Percentiles rank a stretch among this genome's conserved stretches.
Conservation (phyloP, 1,284 basidiomycete species). For the Trichosporon faecale region DNA sequence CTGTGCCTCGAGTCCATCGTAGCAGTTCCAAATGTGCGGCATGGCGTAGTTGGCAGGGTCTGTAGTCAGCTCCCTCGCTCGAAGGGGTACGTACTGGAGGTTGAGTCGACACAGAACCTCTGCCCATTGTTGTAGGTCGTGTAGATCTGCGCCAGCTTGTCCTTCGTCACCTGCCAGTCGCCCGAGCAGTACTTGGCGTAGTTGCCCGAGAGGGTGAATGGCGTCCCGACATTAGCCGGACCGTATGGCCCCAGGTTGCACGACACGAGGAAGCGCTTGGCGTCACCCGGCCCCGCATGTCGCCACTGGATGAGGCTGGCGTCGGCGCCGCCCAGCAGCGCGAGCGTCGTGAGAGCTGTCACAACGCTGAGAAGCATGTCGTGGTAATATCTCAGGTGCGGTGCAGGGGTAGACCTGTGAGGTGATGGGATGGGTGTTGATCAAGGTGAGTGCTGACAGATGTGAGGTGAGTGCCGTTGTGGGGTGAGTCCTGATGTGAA, state of each 20-base stretch:
- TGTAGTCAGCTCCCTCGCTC: too few relatives aligned
- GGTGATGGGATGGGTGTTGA: too few relatives aligned
- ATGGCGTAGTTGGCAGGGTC: constrained; percentile 2
- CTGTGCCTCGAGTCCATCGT: constrained; percentile 8
- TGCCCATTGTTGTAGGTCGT: background rate
- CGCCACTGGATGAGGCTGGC: too few relatives aligned
- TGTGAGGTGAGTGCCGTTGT: too few relatives aligned
- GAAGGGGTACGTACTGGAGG: background rate
- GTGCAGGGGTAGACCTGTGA: too few relatives aligned
- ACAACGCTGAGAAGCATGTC: too few relatives aligned
- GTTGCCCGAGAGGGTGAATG: background rate
- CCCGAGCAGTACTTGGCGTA: background rate
- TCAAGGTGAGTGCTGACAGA: too few relatives aligned
- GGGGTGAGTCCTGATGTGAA: too few relatives aligned
- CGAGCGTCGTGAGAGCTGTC: too few relatives aligned
- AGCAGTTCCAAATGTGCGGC: constrained; percentile 13
- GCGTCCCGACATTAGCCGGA: background rate
- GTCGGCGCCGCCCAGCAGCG: too few relatives aligned
- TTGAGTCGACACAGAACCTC: background rate
- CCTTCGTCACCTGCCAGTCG: background rate
- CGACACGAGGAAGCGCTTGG: background rate
- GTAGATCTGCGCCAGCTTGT: background rate
- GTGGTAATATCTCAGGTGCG: too few relatives aligned
- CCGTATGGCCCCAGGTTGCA: background rate
- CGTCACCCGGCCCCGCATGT: too few relatives aligned